A percentile compares a stretch with the other conserved stretches of the same genome.
Conservation (phyloP, 2,329 filamentous ascomycete genomes). For the Sclerotinia trifoliorum region DNA sequence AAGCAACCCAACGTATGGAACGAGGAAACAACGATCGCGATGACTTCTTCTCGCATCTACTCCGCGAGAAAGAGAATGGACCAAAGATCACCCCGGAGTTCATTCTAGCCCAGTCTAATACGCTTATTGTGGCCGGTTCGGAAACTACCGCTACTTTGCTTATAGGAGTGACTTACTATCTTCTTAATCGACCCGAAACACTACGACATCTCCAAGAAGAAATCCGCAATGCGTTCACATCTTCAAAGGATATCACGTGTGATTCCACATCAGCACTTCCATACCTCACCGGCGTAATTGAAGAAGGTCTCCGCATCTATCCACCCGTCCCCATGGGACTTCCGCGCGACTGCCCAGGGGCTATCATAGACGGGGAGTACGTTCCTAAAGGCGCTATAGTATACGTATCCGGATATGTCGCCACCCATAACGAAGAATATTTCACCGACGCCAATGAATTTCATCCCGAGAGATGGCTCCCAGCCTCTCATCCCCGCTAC, state of each 20-base stretch:
- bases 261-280: conserved; percentile 11
- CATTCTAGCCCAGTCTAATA: conserved; percentile 10
- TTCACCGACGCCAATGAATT: conserved; percentile 8
- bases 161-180: conserved; percentile 6
- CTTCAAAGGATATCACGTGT: background rate
- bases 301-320: conserved; percentile 23
- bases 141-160: conserved; percentile 19
- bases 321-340: conserved; percentile 15
- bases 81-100: conserved; percentile 19
- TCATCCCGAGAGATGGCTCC: conserved; percentile 19
- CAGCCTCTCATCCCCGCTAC: conserved; percentile 2
- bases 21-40: conserved; percentile 15
- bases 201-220: conserved; percentile 1
- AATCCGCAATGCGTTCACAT: background rate
- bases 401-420: conserved; percentile 1
- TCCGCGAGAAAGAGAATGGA: conserved; percentile 15
- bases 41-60: conserved; percentile 21
- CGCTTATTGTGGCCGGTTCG: conserved; percentile 17
- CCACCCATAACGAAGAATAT: conserved; percentile 4
- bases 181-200: conserved; percentile 12
- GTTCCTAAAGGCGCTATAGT: conserved; percentile 5
- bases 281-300: conserved; percentile 19
- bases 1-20: conserved; percentile 16
- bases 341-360: conserved; percentile 15
- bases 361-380: conserved; percentile 4